These are phyloP conservation scores for Kodamaea sp. DNA, from an alignment of 1,139 yeast genomes.

Conservation along the genomic window DNA sequence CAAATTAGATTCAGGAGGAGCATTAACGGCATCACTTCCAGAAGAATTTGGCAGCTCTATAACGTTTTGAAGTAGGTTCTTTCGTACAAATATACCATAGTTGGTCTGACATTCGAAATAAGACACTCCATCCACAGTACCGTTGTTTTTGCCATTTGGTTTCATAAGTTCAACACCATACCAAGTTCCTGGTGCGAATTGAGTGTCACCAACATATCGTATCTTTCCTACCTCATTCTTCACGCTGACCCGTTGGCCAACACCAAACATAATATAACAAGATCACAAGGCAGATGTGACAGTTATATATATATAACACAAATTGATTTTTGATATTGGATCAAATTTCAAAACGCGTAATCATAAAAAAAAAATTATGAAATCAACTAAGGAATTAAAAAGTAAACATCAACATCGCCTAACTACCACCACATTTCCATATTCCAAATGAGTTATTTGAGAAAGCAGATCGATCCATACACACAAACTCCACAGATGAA, in stretches of 20 bases:
- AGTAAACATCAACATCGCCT: constrained; percentile 2
- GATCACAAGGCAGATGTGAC: neutral
- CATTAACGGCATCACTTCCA: neutral
- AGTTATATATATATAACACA: neutral
- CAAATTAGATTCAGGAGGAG: constrained; percentile 7
- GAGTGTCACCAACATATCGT: constrained; percentile 48
- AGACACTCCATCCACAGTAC: constrained; percentile 58
- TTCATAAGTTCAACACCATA: constrained; percentile 68
- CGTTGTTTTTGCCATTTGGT: constrained; percentile 75
- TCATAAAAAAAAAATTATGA: neutral
- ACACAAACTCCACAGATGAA: constrained; percentile 8
- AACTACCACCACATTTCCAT: too few species aligned
- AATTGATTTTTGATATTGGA: neutral
- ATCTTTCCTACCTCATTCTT: constrained; percentile 44
- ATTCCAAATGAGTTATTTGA: constrained; percentile 3
- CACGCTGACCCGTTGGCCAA: constrained; percentile 45
- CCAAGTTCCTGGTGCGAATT: constrained; percentile 70
- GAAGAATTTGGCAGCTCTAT: constrained; percentile 3
- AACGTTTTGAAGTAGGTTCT: constrained; percentile 14
- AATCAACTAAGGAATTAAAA: constrained; percentile 1
- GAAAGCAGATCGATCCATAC: constrained; percentile 7
- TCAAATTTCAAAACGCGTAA: constrained; percentile 1
- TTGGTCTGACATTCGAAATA: constrained; percentile 55
- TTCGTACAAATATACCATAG: constrained; percentile 63
- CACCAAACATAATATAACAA: constrained; percentile 1